A percentile compares a stretch with the other conserved stretches of the same genome.
These are phyloP conservation scores for Phyllostachys edulis DNA, from an alignment of 176 grass and related monocot species.

Conservation along the genomic window DNA sequence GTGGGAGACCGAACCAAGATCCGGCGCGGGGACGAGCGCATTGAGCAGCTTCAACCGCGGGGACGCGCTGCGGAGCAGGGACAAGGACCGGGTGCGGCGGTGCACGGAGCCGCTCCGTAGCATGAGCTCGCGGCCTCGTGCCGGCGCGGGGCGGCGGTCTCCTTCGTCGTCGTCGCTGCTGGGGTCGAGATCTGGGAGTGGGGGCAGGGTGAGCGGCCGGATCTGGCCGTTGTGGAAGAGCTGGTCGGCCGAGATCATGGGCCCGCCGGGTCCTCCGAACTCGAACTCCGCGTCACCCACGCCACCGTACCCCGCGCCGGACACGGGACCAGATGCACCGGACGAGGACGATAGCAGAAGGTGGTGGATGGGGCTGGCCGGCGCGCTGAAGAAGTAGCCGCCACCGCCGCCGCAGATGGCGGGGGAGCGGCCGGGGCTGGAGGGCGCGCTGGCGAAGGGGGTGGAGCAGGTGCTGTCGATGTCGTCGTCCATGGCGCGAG, in stretches of 20 bases:
- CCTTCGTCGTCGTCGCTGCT: slow-evolving; percentile 44
- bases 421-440: slow-evolving; percentile 59
- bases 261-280: slow-evolving; percentile 54
- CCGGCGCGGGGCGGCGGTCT: neutral
- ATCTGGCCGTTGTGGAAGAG: slow-evolving; percentile 97
- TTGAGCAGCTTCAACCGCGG: slow-evolving; percentile 55
- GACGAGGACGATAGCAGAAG: slow-evolving; percentile 56
- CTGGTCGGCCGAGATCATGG: slow-evolving; percentile 94
- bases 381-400: slow-evolving; percentile 93
- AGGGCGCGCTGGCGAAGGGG: slow-evolving; percentile 65
- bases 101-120: slow-evolving; percentile 67
- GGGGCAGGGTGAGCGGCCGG: slow-evolving; percentile 76
- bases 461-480: slow-evolving; percentile 78
- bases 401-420: slow-evolving; percentile 27
- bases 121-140: slow-evolving; percentile 55
- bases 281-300: slow-evolving; percentile 67
- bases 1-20: slow-evolving; percentile 3
- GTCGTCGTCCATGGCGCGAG: slow-evolving; percentile 53
- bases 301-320: neutral
- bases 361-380: slow-evolving; percentile 95
- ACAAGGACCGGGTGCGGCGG: slow-evolving; percentile 81
- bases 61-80: slow-evolving; percentile 69
- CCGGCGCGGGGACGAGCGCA: slow-evolving; percentile 47
- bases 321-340: neutral
- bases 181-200: slow-evolving; percentile 58